A percentile compares a stretch with the other conserved stretches of the same genome.
Evolutionary conservation across 352 stramenopile genomes (phyloP).

Genomic region (Pythium brachiatum): DNA sequence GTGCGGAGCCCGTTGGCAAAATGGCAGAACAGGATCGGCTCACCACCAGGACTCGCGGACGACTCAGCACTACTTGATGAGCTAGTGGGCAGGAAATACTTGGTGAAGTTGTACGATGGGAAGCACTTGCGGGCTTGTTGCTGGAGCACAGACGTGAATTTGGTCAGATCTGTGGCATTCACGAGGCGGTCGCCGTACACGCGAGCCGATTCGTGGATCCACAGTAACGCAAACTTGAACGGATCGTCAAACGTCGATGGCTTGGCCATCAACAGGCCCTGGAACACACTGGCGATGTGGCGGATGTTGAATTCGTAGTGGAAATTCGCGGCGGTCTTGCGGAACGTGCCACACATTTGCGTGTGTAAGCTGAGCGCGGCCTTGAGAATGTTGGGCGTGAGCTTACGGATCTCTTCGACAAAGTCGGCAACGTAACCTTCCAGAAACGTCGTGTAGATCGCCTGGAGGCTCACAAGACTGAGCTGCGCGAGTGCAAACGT

Average conservation of each 20-base stretch:
- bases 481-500: constrained; percentile 92
- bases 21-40: constrained; percentile 93
- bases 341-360: constrained; percentile 74
- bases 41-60: constrained; percentile 16
- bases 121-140: constrained; percentile 93
- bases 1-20: constrained; percentile 86
- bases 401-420: constrained; percentile 89
- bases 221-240: constrained; percentile 91
- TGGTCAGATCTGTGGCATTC: constrained; percentile 64
- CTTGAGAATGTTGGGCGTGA: constrained; percentile 82
- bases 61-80: constrained; percentile 19
- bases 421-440: constrained; percentile 94
- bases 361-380: constrained; percentile 89
- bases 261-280: constrained; percentile 90
- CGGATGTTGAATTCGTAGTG: constrained; percentile 98
- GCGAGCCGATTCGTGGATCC: constrained; percentile 95
- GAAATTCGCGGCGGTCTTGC: constrained; percentile 95
- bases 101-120: constrained; percentile 85
- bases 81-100: constrained; percentile 75
- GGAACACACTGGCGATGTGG: constrained; percentile 94
- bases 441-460: constrained; percentile 95
- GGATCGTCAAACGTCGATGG: constrained; percentile 84
- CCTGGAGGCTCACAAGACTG: constrained; percentile 82
- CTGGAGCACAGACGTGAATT: constrained; percentile 88
- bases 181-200: constrained; percentile 96